Evolutionary conservation across 1,284 basidiomycete species (phyloP), one percentile per base, ranked within the genome.

Genomic region (Trametes polyzona): DNA sequence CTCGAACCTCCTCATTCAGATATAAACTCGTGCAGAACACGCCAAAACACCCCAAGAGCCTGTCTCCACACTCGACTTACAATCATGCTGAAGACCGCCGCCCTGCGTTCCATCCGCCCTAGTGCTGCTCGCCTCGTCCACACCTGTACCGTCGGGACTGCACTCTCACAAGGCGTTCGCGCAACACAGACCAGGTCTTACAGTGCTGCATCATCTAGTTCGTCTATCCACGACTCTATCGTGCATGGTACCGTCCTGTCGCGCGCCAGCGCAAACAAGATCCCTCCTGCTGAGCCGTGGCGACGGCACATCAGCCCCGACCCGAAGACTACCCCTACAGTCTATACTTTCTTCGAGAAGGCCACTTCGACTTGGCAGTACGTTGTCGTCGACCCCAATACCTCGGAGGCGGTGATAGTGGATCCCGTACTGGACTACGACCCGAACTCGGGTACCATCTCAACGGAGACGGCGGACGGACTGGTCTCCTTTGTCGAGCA

Each of bases 371-470:
- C 72, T 33, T 74, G 72, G 72, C 75, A 76, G 60, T 76, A 77
- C 61, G 40, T 78, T 21, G 68, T 76, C 16, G 68, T 63, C 0
- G 74, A 77, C 49, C 71, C 71, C 2, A 56, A 59, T 23, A 72
- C 72, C 2, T 61, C 58, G 33, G 67, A 75, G 19, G 69, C 72
- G 4, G 71, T 69, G 40, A 61, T 77, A 17, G 72, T 77, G 52
- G 74, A 76, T 59, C 66, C 74, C 12, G 75, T 77, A 4, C 66
- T 77, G 8, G 74, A 77, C 55, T 77, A 76, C 51, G 71, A 77
- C 21, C 68, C 70, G 12, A 66, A 69, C 5, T 73, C 73, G 1
- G 73, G 74, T 2, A 55, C 65, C 0, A 58, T 74, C 33, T 69
- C 71, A 7, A 76, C 76, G 0, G 46, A 65, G 16, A 73, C 75